Base-by-base conservation (phyloP, 2,329 filamentous ascomycete genomes). In the Pestalotiopsis sp. region DNA sequence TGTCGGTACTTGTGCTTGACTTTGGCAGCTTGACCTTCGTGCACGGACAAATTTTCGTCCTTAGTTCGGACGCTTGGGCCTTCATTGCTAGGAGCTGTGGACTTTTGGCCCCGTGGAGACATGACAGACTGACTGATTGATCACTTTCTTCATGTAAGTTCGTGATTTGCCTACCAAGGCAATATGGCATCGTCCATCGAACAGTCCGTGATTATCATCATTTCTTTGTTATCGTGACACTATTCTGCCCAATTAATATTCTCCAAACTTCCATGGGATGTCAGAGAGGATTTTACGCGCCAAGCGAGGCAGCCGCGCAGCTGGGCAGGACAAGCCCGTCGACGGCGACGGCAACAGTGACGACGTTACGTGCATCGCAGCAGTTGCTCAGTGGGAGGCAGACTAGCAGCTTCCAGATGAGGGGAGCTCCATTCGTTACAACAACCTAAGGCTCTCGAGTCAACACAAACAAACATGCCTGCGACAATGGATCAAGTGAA, bases 391-490 rank as follows among this genome's bases (percentile, higher is more conserved):
- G 38, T 5, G 31, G 3, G 64, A 9, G 14, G 36, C 36, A 38
- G 31, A n/a, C 31, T 23, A 56, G 25, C 57, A 36, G 25, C 20
- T 23, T 59, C 9, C 57, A 36, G 45, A 59, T 31, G 11, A 31
- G 13, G 31, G 4, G 36, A 62, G 13, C 59, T 20, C 17, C 6
- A 7, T 20, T 13, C 5, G 38, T 20, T 39, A 49, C 38, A 52
- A 11, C 49, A n/a, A 23, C 49, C 11, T 4, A 52, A 63, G 64
- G 39, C 45, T 73, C 5, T 9, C 2, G 17, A 20, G n/a, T 17
- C 17, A 20, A 23, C n/a, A 9, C n/a, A n/a, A 82, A 64, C n/a
- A n/a, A 82, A 63, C 70, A 88, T 89, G 86, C 84, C 85, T 73
- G 81, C 82, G 45, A 75, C 78, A 66, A 74, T 77, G 65, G 84